phyloP scores from a whole-genome alignment of 108 stramenopile species.

The Cyclostephanos tholiformis region DNA sequence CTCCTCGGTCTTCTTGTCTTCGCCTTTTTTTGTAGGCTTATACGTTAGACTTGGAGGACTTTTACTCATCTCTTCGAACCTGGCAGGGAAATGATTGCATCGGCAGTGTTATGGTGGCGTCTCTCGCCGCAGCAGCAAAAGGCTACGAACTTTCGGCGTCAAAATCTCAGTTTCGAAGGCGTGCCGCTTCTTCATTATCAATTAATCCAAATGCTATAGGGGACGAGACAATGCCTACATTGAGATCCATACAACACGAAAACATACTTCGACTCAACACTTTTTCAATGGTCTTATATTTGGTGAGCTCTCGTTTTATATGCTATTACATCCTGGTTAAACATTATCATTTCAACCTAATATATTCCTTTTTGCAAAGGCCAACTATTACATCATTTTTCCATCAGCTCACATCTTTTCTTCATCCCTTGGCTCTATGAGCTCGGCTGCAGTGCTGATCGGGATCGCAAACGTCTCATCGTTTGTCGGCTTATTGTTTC shows the following conservation, averaged over 20 bases:
- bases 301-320: conserved; percentile 18
- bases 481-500: conserved; percentile 27
- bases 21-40: conserved; percentile 8
- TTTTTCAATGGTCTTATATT: conserved; percentile 35
- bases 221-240: conserved; percentile 10
- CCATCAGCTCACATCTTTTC: conserved; percentile 38
- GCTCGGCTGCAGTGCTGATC: conserved; percentile 26
- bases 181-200: conserved; percentile 32
- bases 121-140: conserved; percentile 32
- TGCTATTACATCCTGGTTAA: background rate
- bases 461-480: conserved; percentile 39
- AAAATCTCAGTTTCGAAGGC: conserved; percentile 17
- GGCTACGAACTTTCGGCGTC: conserved; percentile 17
- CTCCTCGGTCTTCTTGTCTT: background rate
- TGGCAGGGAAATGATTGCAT: conserved; percentile 37
- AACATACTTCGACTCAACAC: conserved; percentile 36
- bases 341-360: background rate
- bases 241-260: background rate
- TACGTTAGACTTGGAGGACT: conserved; percentile 51
- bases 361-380: conserved; percentile 7
- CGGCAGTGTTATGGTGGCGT: conserved; percentile 41
- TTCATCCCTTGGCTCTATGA: conserved; percentile 27
- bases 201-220: conserved; percentile 27
- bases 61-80: conserved; percentile 33
- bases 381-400: conserved; percentile 40